phyloP scores from a whole-genome alignment of 176 grass and related monocot species.

The Areca catechu region DNA sequence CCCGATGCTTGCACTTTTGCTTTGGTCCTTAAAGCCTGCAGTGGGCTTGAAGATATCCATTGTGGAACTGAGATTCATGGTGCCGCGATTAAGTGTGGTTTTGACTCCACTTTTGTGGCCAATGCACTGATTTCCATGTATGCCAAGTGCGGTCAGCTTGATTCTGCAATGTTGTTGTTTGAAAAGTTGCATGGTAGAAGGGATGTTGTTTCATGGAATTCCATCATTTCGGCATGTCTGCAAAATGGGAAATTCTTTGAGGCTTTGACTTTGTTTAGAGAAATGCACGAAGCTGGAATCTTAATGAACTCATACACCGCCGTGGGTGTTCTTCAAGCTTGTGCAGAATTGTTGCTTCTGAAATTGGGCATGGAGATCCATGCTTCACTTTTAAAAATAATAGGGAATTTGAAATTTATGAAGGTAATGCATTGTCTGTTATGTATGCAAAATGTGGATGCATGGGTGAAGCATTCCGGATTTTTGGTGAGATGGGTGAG shows the following conservation, averaged over 20 bases:
- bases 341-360: slow-evolving; percentile 49
- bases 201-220: slow-evolving; percentile 80
- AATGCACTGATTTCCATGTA: slow-evolving; percentile 88
- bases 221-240: slow-evolving; percentile 52
- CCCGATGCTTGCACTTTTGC: slow-evolving; percentile 77
- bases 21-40: slow-evolving; percentile 68
- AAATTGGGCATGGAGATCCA: slow-evolving; percentile 71
- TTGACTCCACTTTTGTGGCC: slow-evolving; percentile 44
- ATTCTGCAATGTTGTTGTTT: slow-evolving; percentile 60
- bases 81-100: slow-evolving; percentile 37
- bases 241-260: slow-evolving; percentile 53
- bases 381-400: slow-evolving; percentile 43
- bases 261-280: slow-evolving; percentile 50
- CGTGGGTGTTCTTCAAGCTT: slow-evolving; percentile 58
- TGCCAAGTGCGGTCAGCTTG: slow-evolving; percentile 50
- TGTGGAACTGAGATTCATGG: slow-evolving; percentile 54
- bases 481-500: slow-evolving; percentile 48
- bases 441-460: slow-evolving; percentile 57
- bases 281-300: slow-evolving; percentile 49
- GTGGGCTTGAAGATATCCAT: slow-evolving; percentile 15
- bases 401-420: slow-evolving; percentile 32
- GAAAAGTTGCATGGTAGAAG: slow-evolving; percentile 31
- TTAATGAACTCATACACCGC: slow-evolving; percentile 65
- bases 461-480: slow-evolving; percentile 36
- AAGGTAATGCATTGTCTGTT: slow-evolving; percentile 56